Percentiles rank a stretch among this genome's conserved stretches.
Conservation (phyloP, 805 yeast genomes). For the Kuraishia cidri region DNA sequence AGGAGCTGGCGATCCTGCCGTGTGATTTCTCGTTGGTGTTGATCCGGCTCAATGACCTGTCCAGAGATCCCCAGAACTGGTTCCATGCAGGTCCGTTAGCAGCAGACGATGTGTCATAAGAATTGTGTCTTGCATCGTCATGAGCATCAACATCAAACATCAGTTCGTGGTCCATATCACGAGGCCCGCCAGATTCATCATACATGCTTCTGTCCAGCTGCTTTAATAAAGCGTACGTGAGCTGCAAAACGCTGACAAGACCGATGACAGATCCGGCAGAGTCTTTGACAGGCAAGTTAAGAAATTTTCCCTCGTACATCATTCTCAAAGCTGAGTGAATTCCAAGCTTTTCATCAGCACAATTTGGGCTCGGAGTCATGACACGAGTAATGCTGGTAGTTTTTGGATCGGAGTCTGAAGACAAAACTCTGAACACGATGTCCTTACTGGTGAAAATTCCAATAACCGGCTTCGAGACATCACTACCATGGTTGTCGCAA, state of each 20-base stretch:
- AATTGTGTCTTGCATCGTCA: no score
- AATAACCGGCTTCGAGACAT: constrained; percentile 21
- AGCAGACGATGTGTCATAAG: no score
- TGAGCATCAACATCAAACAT: no score
- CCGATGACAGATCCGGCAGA: constrained; percentile 22
- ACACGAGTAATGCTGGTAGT: constrained; percentile 29
- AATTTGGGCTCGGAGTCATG: constrained; percentile 36
- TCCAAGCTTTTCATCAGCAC: constrained; percentile 26
- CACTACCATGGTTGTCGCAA: constrained; percentile 15
- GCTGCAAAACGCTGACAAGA: constrained; percentile 30
- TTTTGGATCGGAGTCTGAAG: constrained; percentile 23
- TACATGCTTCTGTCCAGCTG: constrained; percentile 23
- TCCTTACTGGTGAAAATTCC: constrained; percentile 40
- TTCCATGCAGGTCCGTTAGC: no score
- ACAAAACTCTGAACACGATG: constrained; percentile 30
- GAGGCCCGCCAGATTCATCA: no score
- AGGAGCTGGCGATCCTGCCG: no score
- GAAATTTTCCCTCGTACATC: constrained; percentile 37
- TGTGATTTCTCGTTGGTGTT: no score
- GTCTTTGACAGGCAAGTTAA: constrained; percentile 31
- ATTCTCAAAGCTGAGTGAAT: constrained; percentile 33
- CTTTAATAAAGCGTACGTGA: constrained; percentile 29
- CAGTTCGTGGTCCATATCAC: no score
- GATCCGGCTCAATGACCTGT: no score
- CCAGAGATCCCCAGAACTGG: no score